Conservation (phyloP, 2,329 filamentous ascomycete species). For the Aspergillus pseudoviridinutans region DNA sequence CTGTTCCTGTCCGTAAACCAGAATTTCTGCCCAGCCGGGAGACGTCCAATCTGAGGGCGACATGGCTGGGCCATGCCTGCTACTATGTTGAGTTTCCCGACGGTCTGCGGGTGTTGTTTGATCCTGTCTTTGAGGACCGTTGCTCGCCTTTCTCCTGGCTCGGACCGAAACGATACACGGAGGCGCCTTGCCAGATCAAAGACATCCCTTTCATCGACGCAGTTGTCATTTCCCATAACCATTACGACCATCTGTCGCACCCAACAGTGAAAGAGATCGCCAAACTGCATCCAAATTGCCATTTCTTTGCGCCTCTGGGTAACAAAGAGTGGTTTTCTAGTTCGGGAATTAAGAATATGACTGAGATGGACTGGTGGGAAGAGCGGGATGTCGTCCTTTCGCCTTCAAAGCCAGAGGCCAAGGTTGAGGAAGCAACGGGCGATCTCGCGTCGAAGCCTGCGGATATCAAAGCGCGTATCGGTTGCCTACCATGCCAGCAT, state of each 20-base stretch:
- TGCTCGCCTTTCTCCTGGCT: conserved; percentile 72
- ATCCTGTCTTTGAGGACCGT: conserved; percentile 85
- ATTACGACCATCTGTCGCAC: conserved; percentile 88
- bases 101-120: conserved; percentile 84
- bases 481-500: conserved; percentile 82
- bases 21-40: conserved; percentile 61
- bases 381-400: conserved; percentile 68
- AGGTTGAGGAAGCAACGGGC: conserved; percentile 26
- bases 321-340: conserved; percentile 76
- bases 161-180: conserved; percentile 74
- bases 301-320: conserved; percentile 84
- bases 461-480: conserved; percentile 66
- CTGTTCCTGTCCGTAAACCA: conserved; percentile 64
- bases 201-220: conserved; percentile 63
- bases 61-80: conserved; percentile 93
- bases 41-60: conserved; percentile 66
- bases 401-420: conserved; percentile 22
- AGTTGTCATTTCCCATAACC: conserved; percentile 78
- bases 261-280: conserved; percentile 68
- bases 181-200: conserved; percentile 68
- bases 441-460: conserved; percentile 17
- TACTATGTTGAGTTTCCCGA: conserved; percentile 87
- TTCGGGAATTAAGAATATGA: conserved; percentile 69
- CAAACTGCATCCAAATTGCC: conserved; percentile 67
- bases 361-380: conserved; percentile 95